phyloP scores from a whole-genome alignment of 2,329 filamentous ascomycete genomes.

The Penicillium sp. region DNA sequence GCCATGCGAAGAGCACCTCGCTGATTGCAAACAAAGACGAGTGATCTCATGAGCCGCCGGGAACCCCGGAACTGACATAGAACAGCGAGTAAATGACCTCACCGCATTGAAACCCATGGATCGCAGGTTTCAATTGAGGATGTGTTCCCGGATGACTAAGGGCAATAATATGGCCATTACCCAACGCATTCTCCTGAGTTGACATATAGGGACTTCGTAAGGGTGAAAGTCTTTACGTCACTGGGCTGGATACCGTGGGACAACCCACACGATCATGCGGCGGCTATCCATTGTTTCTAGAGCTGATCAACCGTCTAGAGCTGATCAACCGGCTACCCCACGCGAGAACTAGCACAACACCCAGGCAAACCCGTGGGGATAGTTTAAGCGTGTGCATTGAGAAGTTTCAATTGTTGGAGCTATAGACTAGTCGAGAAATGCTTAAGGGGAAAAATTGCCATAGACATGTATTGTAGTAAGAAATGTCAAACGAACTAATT shows the following conservation, averaged over 20 bases:
- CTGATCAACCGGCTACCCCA: constrained; percentile 5
- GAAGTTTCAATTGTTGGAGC: not conserved
- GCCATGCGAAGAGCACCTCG: not conserved
- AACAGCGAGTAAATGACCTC: constrained; percentile 10
- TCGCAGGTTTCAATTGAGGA: constrained; percentile 6
- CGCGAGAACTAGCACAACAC: not conserved
- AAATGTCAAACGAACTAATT: not conserved
- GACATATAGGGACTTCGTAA: not conserved
- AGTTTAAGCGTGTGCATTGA: not conserved
- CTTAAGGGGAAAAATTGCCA: not conserved
- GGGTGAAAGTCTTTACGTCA: constrained; percentile 19
- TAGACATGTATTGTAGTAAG: not conserved
- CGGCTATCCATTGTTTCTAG: constrained; percentile 2
- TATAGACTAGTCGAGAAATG: not conserved
- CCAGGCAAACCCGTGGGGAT: not conserved
- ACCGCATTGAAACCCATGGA: constrained; percentile 11
- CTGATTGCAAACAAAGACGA: not conserved
- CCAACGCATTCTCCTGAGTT: not conserved
- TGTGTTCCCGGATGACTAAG: constrained; percentile 12
- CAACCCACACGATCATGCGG: not conserved
- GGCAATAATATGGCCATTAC: not conserved
- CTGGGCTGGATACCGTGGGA: not conserved
- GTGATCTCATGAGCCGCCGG: constrained; percentile 15
- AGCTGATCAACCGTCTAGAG: not conserved
- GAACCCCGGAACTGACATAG: constrained; percentile 7